A percentile compares a stretch with the other conserved stretches of the same genome.
Conservation (phyloP, 1,139 yeast species). For the Hemisphaericaspora subhashii region DNA sequence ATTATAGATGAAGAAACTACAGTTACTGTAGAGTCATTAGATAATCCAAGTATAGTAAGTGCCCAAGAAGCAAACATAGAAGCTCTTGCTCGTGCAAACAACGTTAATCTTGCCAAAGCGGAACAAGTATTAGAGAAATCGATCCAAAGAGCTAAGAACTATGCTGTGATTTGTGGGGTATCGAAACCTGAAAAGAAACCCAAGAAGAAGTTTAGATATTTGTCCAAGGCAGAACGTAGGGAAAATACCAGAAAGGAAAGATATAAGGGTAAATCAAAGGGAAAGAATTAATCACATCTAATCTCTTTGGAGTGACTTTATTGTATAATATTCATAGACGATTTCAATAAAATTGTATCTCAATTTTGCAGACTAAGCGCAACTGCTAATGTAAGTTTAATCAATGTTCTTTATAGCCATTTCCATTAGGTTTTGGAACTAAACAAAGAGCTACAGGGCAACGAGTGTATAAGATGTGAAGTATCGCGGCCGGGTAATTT, state of each 20-base stretch:
- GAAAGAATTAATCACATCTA: constrained; percentile 7
- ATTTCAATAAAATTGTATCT: no score
- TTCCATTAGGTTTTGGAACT: no score
- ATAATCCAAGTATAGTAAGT: constrained; percentile 41
- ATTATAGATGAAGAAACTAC: constrained; percentile 54
- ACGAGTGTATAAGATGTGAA: no score
- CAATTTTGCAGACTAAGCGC: no score
- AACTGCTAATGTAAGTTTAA: no score
- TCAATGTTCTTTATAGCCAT: no score
- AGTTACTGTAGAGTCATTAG: constrained; percentile 59
- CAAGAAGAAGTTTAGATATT: constrained; percentile 84
- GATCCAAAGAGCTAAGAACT: constrained; percentile 67
- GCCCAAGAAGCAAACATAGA: constrained; percentile 42
- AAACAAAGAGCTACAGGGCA: no score
- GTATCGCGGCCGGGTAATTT: no score
- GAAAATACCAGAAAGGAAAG: constrained; percentile 63
- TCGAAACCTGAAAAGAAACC: constrained; percentile 36
- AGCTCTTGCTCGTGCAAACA: constrained; percentile 59
- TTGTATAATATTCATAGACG: background rate
- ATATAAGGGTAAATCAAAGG: constrained; percentile 20
- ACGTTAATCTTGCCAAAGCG: constrained; percentile 61
- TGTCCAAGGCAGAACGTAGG: constrained; percentile 76
- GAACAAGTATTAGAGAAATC: constrained; percentile 63
- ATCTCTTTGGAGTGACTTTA: no score
- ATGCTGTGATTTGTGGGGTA: constrained; percentile 64